A percentile compares a stretch with the other conserved stretches of the same genome.
Evolutionary conservation across 2,329 filamentous ascomycete genomes (phyloP).

Genomic region (Hypoxylon rubiginosum): DNA sequence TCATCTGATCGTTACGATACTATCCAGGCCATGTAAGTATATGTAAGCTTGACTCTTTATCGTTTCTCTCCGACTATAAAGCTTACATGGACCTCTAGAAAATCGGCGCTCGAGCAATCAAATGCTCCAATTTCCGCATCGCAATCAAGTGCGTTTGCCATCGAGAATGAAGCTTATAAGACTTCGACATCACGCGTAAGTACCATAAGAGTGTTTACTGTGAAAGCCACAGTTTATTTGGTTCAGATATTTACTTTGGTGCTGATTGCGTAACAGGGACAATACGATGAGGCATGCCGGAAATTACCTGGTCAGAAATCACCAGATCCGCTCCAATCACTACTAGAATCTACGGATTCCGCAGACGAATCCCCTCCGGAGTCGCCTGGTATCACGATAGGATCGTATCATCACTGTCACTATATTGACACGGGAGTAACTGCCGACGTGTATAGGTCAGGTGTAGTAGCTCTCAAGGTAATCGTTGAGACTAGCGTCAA

Average conservation of each 20-base stretch:
- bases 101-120: constrained; percentile 42
- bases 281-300: constrained; percentile 65
- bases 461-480: constrained; percentile 80
- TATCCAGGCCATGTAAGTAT: constrained; percentile 72
- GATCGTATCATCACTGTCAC: constrained; percentile 65
- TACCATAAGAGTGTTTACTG: constrained; percentile 8
- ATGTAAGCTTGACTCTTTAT: constrained; percentile 11
- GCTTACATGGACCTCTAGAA: constrained; percentile 43
- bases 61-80: background rate
- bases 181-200: constrained; percentile 70
- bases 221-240: too few relatives aligned
- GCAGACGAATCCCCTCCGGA: constrained; percentile 17
- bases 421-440: constrained; percentile 78
- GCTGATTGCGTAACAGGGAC: constrained; percentile 61
- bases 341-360: constrained; percentile 5
- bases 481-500: constrained; percentile 77
- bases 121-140: constrained; percentile 41
- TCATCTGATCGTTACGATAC: constrained; percentile 73
- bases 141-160: constrained; percentile 67
- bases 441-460: constrained; percentile 83
- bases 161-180: constrained; percentile 75
- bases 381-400: constrained; percentile 62
- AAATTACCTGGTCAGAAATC: constrained; percentile 47
- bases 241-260: background rate
- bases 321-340: constrained; percentile 45